These are phyloP conservation scores for Monilinia polystroma DNA, from an alignment of 2,329 filamentous ascomycete genomes.

Conservation along the genomic window DNA sequence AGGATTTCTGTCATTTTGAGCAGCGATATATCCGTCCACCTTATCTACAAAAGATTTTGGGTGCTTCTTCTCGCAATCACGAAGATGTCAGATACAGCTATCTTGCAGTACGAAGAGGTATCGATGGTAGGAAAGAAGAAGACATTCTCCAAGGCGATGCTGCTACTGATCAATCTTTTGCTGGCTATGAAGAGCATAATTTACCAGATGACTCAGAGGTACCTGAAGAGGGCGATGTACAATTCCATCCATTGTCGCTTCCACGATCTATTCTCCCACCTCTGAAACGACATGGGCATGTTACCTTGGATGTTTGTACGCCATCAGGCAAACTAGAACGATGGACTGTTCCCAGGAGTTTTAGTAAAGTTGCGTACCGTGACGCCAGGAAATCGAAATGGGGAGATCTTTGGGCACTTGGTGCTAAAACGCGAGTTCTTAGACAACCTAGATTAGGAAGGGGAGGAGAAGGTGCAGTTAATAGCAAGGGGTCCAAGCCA, in stretches of 20 bases:
- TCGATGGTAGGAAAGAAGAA: constrained; percentile 47
- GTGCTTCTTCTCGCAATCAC: constrained; percentile 70
- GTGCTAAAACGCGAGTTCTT: constrained; percentile 77
- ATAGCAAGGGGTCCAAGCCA: constrained; percentile 41
- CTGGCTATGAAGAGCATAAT: constrained; percentile 61
- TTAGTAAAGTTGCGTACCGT: constrained; percentile 78
- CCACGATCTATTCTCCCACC: constrained; percentile 78
- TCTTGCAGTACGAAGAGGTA: constrained; percentile 77
- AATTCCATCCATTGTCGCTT: constrained; percentile 61
- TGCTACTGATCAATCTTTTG: constrained; percentile 66
- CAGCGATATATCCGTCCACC: constrained; percentile 84
- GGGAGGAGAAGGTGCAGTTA: constrained; percentile 30
- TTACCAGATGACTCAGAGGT: constrained; percentile 32
- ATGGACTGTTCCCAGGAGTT: constrained; percentile 86
- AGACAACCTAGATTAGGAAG: constrained; percentile 61
- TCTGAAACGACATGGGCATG: constrained; percentile 83
- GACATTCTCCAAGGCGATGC: constrained; percentile 51
- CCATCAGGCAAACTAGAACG: constrained; percentile 81
- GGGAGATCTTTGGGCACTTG: constrained; percentile 95
- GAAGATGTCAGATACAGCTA: constrained; percentile 93
- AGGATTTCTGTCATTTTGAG: constrained; percentile 87
- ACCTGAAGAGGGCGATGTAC: constrained; percentile 29
- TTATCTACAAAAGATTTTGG: constrained; percentile 76
- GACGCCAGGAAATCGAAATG: constrained; percentile 87
- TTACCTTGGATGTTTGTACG: constrained; percentile 89